Evolutionary conservation across 2,329 filamentous ascomycete genomes (phyloP).

Genomic region (Didymella pomorum): DNA sequence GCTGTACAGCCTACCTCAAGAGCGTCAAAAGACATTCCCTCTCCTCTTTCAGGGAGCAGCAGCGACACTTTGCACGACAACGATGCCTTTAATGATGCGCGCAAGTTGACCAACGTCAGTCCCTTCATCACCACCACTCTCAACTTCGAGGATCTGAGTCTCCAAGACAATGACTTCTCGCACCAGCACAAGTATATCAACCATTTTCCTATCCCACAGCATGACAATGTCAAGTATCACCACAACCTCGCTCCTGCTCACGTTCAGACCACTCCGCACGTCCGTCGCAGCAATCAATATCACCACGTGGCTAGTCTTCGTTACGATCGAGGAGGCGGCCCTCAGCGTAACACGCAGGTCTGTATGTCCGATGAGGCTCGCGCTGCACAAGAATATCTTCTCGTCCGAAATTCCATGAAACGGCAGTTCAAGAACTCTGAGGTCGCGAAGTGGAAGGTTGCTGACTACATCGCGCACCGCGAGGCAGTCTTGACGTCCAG

Average conservation of each 20-base stretch:
- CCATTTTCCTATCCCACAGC: constrained; percentile 19
- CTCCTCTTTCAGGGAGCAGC: constrained; percentile 21
- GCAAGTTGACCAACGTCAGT: constrained; percentile 13
- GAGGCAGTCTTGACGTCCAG: constrained; percentile 35
- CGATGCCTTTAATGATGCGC: constrained; percentile 11
- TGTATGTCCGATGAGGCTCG: constrained; percentile 41
- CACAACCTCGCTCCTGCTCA: neutral
- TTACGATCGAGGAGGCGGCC: neutral
- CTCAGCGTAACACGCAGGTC: constrained; percentile 28
- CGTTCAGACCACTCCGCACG: neutral
- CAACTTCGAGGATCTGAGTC: constrained; percentile 21
- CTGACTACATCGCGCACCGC: constrained; percentile 44
- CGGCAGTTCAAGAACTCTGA: constrained; percentile 47
- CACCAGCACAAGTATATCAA: constrained; percentile 1
- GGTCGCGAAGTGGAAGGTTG: constrained; percentile 43
- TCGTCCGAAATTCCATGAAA: constrained; percentile 47
- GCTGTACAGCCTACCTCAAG: neutral
- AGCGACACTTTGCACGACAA: constrained; percentile 25
- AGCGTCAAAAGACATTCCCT: neutral
- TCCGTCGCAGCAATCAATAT: neutral
- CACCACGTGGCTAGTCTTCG: neutral
- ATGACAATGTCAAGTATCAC: constrained; percentile 11
- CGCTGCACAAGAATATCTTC: constrained; percentile 38
- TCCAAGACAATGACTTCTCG: constrained; percentile 10
- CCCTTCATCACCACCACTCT: constrained; percentile 25